These are phyloP conservation scores for Gynandropsis gynandra DNA, from an alignment of 345 rosid genomes.

Conservation along the genomic window DNA sequence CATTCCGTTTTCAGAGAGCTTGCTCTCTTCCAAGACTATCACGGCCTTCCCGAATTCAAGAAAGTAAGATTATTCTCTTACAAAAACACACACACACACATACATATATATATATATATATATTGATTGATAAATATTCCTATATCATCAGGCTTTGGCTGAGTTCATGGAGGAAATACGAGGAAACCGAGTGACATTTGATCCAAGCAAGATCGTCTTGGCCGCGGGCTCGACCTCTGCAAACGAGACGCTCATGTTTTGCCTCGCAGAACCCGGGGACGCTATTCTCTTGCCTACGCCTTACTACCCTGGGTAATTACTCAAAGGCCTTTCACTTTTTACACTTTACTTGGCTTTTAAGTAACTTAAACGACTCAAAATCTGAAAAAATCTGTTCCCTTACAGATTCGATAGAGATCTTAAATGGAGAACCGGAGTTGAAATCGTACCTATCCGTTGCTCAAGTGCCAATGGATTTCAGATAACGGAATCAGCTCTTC, in stretches of 20 bases:
- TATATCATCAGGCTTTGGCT: constrained; percentile 45
- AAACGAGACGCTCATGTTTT: constrained; percentile 69
- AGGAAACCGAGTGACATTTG: constrained; percentile 61
- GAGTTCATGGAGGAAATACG: constrained; percentile 81
- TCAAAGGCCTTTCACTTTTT: constrained; percentile 7
- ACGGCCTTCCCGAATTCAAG: constrained; percentile 66
- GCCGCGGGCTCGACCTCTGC: constrained; percentile 86
- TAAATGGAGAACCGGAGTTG: constrained; percentile 60
- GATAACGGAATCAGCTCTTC: constrained; percentile 50
- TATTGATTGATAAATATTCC: background rate
- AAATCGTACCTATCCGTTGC: constrained; percentile 52
- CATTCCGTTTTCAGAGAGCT: constrained; percentile 65
- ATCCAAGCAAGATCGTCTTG: constrained; percentile 49
- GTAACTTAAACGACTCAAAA: background rate
- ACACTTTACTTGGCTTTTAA: constrained; percentile 25
- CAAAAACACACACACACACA: constrained; percentile 4
- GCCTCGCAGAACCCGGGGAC: constrained; percentile 69
- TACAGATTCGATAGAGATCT: constrained; percentile 71
- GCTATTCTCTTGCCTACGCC: constrained; percentile 81
- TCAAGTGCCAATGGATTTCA: constrained; percentile 52
- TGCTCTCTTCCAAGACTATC: constrained; percentile 83
- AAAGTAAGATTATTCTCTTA: constrained; percentile 29
- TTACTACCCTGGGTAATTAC: constrained; percentile 69
- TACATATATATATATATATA: background rate
- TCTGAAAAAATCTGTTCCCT: constrained; percentile 22